phyloP scores from a whole-genome alignment of 352 stramenopile genomes.

The Phytophthora chlamydospora region DNA sequence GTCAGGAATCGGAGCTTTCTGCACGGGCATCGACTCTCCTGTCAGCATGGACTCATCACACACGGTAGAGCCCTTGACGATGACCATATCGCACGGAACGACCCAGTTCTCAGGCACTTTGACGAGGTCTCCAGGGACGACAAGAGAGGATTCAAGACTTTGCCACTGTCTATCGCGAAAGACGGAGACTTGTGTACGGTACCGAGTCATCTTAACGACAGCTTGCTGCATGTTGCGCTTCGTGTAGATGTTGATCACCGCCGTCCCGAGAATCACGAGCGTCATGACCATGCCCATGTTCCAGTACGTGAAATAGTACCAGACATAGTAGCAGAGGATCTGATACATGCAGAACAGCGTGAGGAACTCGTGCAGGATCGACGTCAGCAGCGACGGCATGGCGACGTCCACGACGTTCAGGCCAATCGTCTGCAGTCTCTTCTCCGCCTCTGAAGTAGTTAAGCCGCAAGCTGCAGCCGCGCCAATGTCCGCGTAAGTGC shows the following conservation, averaged over 20 bases:
- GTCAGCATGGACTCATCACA: constrained; percentile 64
- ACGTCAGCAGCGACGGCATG: constrained; percentile 47
- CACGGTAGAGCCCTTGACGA: constrained; percentile 53
- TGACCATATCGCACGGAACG: constrained; percentile 59
- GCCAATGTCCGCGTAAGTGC: constrained; percentile 31
- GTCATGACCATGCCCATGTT: constrained; percentile 51
- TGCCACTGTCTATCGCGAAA: constrained; percentile 48
- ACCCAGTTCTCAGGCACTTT: constrained; percentile 54
- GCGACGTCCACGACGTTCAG: constrained; percentile 42
- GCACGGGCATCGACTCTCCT: constrained; percentile 74
- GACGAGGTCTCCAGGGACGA: constrained; percentile 60
- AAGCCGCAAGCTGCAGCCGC: constrained; percentile 17
- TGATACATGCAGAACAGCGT: constrained; percentile 60
- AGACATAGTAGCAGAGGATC: constrained; percentile 66
- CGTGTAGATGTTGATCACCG: constrained; percentile 50
- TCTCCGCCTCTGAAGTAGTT: constrained; percentile 13
- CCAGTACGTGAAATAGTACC: constrained; percentile 65
- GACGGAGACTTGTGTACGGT: constrained; percentile 55
- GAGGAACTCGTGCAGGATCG: constrained; percentile 43
- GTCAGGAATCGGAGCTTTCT: constrained; percentile 65
- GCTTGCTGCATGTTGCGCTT: constrained; percentile 50
- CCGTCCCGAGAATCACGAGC: constrained; percentile 39
- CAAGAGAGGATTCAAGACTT: constrained; percentile 29
- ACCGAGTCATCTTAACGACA: constrained; percentile 54
- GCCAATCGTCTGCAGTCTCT: constrained; percentile 33